Evolutionary conservation across 441 rosid genomes (phyloP).

Genomic region (Jatropha podagrica): DNA sequence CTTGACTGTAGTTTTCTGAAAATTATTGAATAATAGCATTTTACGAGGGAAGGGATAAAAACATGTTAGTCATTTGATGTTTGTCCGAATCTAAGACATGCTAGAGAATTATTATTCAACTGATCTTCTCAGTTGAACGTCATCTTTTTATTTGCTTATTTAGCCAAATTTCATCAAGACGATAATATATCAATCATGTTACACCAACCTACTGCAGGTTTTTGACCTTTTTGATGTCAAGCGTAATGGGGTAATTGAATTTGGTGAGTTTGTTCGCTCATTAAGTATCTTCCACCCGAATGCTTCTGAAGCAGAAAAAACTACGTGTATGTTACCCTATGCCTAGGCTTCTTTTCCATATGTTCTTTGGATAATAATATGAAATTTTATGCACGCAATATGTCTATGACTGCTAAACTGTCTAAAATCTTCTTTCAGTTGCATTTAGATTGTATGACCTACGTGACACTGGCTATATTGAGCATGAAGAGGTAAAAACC

Average conservation of each 20-base stretch:
- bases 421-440: conserved; percentile 42
- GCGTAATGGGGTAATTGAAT: conserved; percentile 52
- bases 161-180: not conserved
- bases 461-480: conserved; percentile 61
- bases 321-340: conserved; percentile 36
- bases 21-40: not conserved
- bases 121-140: not conserved
- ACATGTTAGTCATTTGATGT: no score
- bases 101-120: not conserved
- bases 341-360: not conserved
- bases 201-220: conserved; percentile 34
- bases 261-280: conserved; percentile 65
- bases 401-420: conserved; percentile 6
- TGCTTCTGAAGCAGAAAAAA: conserved; percentile 48
- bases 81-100: no score
- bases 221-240: conserved; percentile 56
- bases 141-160: not conserved
- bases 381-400: not conserved
- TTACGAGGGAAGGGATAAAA: not conserved
- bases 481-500: conserved; percentile 50
- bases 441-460: conserved; percentile 68
- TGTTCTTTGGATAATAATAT: conserved; percentile 2
- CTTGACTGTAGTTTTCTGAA: not conserved
- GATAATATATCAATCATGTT: not conserved
- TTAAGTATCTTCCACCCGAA: conserved; percentile 57